A percentile compares a stretch with the other conserved stretches of the same genome.
Evolutionary conservation across 2,329 filamentous ascomycete species (phyloP).

Genomic region (Aspergillus amoenus): DNA sequence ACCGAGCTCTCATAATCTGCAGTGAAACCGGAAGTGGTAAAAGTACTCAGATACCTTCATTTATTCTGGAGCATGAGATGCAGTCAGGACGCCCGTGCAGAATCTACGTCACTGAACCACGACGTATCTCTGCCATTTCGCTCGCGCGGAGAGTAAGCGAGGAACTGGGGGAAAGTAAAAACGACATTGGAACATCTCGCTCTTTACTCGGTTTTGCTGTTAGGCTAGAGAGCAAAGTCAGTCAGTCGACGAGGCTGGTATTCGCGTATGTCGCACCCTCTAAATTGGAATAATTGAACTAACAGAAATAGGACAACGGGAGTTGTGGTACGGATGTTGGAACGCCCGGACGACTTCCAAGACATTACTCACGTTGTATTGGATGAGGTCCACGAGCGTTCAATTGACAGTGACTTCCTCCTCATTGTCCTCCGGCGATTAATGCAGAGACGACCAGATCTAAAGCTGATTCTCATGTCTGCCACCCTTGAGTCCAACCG

Average conservation of each 20-base stretch:
- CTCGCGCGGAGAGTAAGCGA: constrained; percentile 90
- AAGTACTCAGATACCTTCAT: constrained; percentile 95
- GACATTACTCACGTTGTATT: constrained; percentile 93
- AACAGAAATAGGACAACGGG: constrained; percentile 54
- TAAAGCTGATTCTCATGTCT: constrained; percentile 96
- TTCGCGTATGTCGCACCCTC: constrained; percentile 65
- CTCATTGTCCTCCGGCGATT: constrained; percentile 87
- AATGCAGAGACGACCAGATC: constrained; percentile 70
- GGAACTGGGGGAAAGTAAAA: constrained; percentile 81
- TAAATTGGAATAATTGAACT: constrained; percentile 6
- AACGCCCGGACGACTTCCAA: constrained; percentile 78
- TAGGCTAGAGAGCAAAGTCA: constrained; percentile 82
- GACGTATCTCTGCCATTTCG: constrained; percentile 94
- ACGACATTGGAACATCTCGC: constrained; percentile 75
- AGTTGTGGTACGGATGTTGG: constrained; percentile 97
- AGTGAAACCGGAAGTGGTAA: constrained; percentile 97
- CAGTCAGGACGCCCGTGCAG: constrained; percentile 79
- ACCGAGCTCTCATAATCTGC: constrained; percentile 90
- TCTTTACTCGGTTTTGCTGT: constrained; percentile 95
- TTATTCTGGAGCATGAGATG: constrained; percentile 86
- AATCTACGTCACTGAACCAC: constrained; percentile 91
- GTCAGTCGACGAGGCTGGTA: constrained; percentile 76
- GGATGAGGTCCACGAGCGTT: constrained; percentile 96
- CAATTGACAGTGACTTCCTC: constrained; percentile 95
- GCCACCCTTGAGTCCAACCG: constrained; percentile 91